phyloP scores from a whole-genome alignment of 2,329 filamentous ascomycete genomes.

The Cladophialophora chaetospira region DNA sequence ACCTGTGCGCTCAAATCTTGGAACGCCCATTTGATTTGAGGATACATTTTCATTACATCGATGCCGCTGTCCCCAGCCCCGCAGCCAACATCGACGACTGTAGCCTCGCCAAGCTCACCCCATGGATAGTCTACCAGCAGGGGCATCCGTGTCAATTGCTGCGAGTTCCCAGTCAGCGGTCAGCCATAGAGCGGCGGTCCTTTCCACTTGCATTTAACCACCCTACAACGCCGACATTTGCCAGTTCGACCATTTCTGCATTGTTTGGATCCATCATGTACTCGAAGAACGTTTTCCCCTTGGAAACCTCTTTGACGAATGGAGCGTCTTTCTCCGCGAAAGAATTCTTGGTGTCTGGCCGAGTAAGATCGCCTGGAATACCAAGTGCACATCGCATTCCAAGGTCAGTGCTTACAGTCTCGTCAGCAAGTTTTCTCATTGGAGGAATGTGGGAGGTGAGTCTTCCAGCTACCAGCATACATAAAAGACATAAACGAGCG shows the following conservation, averaged over 20 bases:
- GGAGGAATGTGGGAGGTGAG: not conserved
- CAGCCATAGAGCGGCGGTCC: not conserved
- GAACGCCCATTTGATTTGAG: conserved; percentile 9
- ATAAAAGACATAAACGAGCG: conserved; percentile 16
- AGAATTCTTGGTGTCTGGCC: conserved; percentile 11
- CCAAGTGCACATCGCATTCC: conserved; percentile 2
- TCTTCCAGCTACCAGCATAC: not conserved
- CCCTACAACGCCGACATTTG: conserved; percentile 6
- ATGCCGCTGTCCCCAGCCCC: conserved; percentile 17
- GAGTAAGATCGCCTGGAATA: conserved; percentile 3
- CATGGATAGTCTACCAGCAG: conserved; percentile 21
- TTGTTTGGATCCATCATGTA: conserved; percentile 13
- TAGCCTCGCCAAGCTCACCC: conserved; percentile 7
- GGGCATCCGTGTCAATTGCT: conserved; percentile 6
- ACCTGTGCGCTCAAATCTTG: conserved; percentile 11
- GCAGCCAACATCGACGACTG: conserved; percentile 18
- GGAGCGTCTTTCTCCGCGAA: conserved; percentile 14
- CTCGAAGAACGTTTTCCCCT: conserved; percentile 11
- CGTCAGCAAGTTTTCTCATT: not conserved
- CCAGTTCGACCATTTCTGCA: conserved; percentile 10
- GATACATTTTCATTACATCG: conserved; percentile 14
- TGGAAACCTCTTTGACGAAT: conserved; percentile 2
- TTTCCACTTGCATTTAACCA: conserved; percentile 16
- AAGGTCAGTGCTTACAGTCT: conserved; percentile 1
- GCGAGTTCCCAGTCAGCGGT: not conserved